Conservation (phyloP, 345 rosid species). For the Ricinus communis region DNA sequence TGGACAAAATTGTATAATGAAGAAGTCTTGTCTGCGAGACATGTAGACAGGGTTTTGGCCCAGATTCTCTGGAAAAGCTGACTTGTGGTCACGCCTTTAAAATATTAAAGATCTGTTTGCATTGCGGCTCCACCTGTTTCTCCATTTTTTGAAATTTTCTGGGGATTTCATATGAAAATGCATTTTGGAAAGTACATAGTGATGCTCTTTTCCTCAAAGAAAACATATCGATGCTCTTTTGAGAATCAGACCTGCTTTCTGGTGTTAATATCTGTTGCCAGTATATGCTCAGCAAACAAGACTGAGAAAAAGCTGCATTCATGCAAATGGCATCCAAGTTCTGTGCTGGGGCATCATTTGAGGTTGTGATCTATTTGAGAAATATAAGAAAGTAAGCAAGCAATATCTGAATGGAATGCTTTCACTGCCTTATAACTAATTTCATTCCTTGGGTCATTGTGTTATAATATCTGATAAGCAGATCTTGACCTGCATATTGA, state of each 20-base stretch:
- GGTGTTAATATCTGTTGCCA: slow-evolving; percentile 13
- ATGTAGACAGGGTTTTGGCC: slow-evolving; percentile 21
- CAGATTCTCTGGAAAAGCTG: slow-evolving; percentile 19
- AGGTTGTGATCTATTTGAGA: slow-evolving; percentile 41
- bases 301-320: slow-evolving; percentile 35
- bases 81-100: slow-evolving; percentile 3
- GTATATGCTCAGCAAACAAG: slow-evolving; percentile 25
- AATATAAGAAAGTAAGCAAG: slow-evolving; percentile 47
- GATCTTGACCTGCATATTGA: not conserved
- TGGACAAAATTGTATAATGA: slow-evolving; percentile 18
- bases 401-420: slow-evolving; percentile 60
- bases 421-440: slow-evolving; percentile 38
- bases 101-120: not conserved
- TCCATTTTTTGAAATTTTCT: not conserved
- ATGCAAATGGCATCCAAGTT: slow-evolving; percentile 37
- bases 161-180: too few relatives aligned
- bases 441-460: not conserved
- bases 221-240: not conserved
- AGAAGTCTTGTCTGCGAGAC: slow-evolving; percentile 24
- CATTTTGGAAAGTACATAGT: not conserved
- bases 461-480: not conserved
- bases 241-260: not conserved
- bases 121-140: not conserved
- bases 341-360: slow-evolving; percentile 42
- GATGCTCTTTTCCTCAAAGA: not conserved